These are phyloP conservation scores for Leccinum subtestaceum DNA, from an alignment of 768 basidiomycete species.

Conservation along the genomic window DNA sequence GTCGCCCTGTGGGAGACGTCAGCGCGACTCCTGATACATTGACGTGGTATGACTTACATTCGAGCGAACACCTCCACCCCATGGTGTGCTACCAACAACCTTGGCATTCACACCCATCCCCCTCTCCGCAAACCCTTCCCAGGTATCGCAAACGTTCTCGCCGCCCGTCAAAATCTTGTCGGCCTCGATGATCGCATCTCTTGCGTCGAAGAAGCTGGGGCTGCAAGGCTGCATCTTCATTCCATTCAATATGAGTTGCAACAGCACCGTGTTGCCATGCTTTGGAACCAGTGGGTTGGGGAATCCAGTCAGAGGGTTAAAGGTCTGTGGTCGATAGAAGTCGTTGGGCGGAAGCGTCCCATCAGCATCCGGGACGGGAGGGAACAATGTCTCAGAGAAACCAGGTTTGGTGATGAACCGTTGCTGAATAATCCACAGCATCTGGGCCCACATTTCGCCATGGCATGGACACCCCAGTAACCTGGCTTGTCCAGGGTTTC, in stretches of 20 bases:
- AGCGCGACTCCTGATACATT: neutral
- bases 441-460: conserved; percentile 97
- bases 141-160: conserved; percentile 87
- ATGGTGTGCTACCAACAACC: conserved; percentile 76
- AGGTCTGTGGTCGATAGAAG: conserved; percentile 59
- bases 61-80: conserved; percentile 87
- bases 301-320: conserved; percentile 30
- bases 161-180: conserved; percentile 89
- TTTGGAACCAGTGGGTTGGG: conserved; percentile 66
- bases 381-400: conserved; percentile 76
- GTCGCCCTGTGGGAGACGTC: conserved; percentile 34
- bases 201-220: conserved; percentile 86
- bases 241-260: conserved; percentile 83
- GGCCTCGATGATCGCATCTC: conserved; percentile 88
- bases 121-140: conserved; percentile 78
- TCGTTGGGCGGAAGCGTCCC: conserved; percentile 61
- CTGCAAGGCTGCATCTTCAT: conserved; percentile 97
- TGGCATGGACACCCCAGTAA: conserved; percentile 91
- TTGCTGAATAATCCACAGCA: conserved; percentile 79
- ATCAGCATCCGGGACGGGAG: conserved; percentile 63
- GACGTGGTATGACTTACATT: conserved; percentile 42
- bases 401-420: conserved; percentile 79
- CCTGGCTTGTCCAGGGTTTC: conserved; percentile 92
- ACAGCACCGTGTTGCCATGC: conserved; percentile 84
- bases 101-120: conserved; percentile 79